Evolutionary conservation across 257 asterid genomes (phyloP).

Genomic region (Orobanche coerulescens): DNA sequence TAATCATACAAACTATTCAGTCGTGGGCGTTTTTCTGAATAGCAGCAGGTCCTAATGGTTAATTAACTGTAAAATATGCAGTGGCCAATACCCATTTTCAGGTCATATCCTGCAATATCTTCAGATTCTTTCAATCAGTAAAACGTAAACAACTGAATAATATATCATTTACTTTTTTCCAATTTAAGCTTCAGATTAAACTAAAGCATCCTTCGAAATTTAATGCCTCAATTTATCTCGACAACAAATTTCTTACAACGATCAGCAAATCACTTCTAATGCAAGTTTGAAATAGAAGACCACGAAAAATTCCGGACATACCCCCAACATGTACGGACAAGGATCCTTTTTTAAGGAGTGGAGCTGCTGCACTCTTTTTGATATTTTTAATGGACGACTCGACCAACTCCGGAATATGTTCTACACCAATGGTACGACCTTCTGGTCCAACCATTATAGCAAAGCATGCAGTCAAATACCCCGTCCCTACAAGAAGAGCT

Average conservation of each 20-base stretch:
- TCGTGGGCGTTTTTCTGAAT: not conserved
- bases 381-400: constrained; percentile 57
- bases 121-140: not conserved
- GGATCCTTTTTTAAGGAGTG: constrained; percentile 63
- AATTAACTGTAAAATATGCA: not conserved
- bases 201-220: not conserved
- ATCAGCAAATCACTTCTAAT: not conserved
- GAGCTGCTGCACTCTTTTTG: constrained; percentile 71
- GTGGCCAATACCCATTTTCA: not conserved
- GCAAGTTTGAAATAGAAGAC: not conserved
- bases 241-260: not conserved
- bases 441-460: constrained; percentile 89
- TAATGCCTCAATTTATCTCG: not conserved
- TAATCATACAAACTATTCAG: not conserved
- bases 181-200: not conserved
- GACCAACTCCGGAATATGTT: constrained; percentile 87
- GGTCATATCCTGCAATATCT: not conserved
- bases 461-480: constrained; percentile 94
- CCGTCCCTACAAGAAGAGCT: constrained; percentile 54
- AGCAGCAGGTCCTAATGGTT: not conserved
- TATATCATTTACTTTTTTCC: not conserved
- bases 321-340: constrained; percentile 68
- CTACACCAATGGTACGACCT: constrained; percentile 86
- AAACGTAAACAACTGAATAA: not conserved
- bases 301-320: constrained; percentile 29